A percentile compares a stretch with the other conserved stretches of the same genome.
Conservation (phyloP, 1,284 basidiomycete genomes). For the Cutaneotrichosporon dermatis region DNA sequence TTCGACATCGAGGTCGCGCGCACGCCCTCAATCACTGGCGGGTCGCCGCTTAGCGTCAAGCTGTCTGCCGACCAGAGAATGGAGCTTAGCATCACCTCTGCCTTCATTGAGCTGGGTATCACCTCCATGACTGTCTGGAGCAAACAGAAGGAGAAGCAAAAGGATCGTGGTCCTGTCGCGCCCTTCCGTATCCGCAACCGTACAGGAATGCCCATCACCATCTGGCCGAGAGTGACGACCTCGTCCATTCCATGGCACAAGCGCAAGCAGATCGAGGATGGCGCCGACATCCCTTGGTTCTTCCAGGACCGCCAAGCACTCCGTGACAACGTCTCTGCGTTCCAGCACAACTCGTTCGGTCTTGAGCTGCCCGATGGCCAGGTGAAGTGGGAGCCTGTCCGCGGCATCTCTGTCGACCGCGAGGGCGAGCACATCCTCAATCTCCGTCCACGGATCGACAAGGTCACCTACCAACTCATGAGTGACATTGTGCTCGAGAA, state of each 20-base stretch:
- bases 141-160: constrained; percentile 64
- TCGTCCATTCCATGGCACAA: constrained; percentile 18
- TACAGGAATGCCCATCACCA: constrained; percentile 76
- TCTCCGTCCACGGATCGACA: constrained; percentile 71
- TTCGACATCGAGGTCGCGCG: constrained; percentile 58
- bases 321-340: constrained; percentile 80
- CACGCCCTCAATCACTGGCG: constrained; percentile 44
- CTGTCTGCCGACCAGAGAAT: constrained; percentile 77
- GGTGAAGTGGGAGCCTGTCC: constrained; percentile 73
- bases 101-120: constrained; percentile 81
- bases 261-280: constrained; percentile 56
- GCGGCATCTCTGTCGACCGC: constrained; percentile 84
- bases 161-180: constrained; percentile 78
- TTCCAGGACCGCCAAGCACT: constrained; percentile 96
- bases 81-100: constrained; percentile 87
- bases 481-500: constrained; percentile 88
- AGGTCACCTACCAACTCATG: constrained; percentile 74
- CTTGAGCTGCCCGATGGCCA: constrained; percentile 78
- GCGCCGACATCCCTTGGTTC: constrained; percentile 83
- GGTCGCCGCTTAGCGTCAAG: constrained; percentile 59
- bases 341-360: constrained; percentile 75
- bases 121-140: constrained; percentile 69
- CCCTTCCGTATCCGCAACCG: constrained; percentile 90
- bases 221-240: constrained; percentile 64
- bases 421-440: constrained; percentile 91